Base-by-base conservation (phyloP, 2,329 filamentous ascomycete species). In the Phyllosticta paracitricarpa region DNA sequence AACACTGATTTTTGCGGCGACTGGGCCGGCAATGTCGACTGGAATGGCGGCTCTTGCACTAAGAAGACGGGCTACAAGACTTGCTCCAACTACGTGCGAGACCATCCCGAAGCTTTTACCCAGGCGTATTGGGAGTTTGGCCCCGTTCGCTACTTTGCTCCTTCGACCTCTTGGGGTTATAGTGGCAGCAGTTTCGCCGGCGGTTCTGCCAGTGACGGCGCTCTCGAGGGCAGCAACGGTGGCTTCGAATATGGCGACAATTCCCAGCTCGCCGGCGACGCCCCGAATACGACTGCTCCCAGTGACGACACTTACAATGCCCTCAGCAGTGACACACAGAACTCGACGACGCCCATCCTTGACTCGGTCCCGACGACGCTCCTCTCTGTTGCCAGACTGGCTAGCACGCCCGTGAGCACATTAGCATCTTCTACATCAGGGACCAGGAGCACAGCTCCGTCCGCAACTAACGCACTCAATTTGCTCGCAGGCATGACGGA, bases 1-100 rank as follows among this genome's bases (percentile, higher is more conserved):
- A 76, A 82, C 66, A 78, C 74, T 0, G 76, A 78, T 1, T 82
- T 82, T 66, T 82, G 80, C 59, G 81, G 81, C 51, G 75, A 78
- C 54, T 83, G 80, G 80, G 80, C 80, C 10, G 80, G 80, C n/a
- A 67, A 67, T 25, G 71, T 73, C 2, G 67, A 86, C 54, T 95
- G 88, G 86, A 68, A 70, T 51, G 67, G 73, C 26, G 51, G 26
- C 14, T 14, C 51, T 4, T 71, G 70, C 60, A 61, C 58, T 14
- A 59, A 58, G 8, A 71, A 68, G 59, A 73, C 70, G 25, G 77
- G 83, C 61, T 86, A 83, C 0, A 63, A 71, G 48, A 85, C 64
- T 4, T 75, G 72, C 62, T 64, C 71, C 52, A 66, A 63, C 24
- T 75, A 68, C 64, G 71, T 75, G 6, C 26, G 64, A 14, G 64